Base-by-base conservation (phyloP, 2,329 filamentous ascomycete species). In the Alternaria tenuissima region DNA sequence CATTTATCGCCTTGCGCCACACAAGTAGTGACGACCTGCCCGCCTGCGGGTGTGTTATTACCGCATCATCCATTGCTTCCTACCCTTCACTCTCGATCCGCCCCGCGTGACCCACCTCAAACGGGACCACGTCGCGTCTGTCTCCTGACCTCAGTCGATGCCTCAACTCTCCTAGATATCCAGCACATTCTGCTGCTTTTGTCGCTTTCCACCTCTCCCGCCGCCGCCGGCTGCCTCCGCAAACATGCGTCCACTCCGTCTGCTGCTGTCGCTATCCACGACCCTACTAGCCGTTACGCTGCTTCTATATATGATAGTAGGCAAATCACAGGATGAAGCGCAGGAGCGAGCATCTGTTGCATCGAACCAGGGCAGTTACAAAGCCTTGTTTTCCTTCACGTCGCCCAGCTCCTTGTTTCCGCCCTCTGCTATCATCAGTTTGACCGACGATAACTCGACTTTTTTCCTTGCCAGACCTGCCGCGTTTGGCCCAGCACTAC, bases 371-470 rank as follows among this genome's bases (percentile, higher is more conserved):
- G 65, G 73, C 63, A 69, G 66, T 57, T 62, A 83, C 30, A 74
- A 76, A 36, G 72, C 82, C 32, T 75, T 81, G 63, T 84, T 83
- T 70, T 82, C 81, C 60, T 84, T 83, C 76, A 80, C 81, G n/a
- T 80, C 80, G 9, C 83, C 94, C 1, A 92, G 94, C 65, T 93
- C 92, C 20, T 88, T 99, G 22, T 99, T 99, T 76, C 94, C 94
- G 5, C 94, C 94, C 4, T 97, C 95, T 66, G 95, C 95, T 48
- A 91, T 96, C 72, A 97, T 99, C 76, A 97, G 92, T 78, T 86
- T 99, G 63, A 97, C 94, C 73, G 93, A 98, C 79, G 95, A 99
- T 80, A 99, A 99, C 79, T 97, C 93, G 68, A 99, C 95, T 12
- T 96, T 96, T 69, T 99, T 99, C 81, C 85, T 96, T 56, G 94